Evolutionary conservation across 2,329 filamentous ascomycete species (phyloP), one percentile per base, ranked within the genome.

Genomic region (Colletotrichum falcatum): DNA sequence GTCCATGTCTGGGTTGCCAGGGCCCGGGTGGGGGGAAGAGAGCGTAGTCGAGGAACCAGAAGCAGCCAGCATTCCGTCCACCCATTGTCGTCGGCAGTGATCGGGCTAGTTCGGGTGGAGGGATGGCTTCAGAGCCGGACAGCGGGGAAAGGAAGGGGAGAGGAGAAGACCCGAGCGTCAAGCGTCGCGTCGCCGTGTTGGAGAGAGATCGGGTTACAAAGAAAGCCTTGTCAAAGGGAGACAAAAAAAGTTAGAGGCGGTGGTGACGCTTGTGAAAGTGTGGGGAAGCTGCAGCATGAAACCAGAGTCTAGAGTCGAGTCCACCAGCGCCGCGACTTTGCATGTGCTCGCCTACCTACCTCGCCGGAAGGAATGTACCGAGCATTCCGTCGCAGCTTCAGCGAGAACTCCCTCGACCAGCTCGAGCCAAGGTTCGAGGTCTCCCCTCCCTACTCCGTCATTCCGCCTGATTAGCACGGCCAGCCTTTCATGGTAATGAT

Each of bases 61-160:
- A 69, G 37, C 55, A 66, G 54, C 66, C 23, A 61, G 54, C 42
- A 49, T 49, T 20, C 42, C 42, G 42, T 46, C 42, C 68, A 64
- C 60, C 55, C 62, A 30, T 58, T 35, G 59, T 80, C 79, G 59
- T 80, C 79, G 79, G 79, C 76, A 79, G 72, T 75, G 74, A 76
- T 76, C 78, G 78, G 78, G 75, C 75, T 78, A 65, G 74, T 77
- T 81, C 79, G 79, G 78, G 73, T 76, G 75, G 75, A 79, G 59
- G 76, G 78, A 79, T 65, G 70, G 65, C 66, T 63, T 39, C 37
- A 72, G 49, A 70, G 61, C 66, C 66, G 70, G 66, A 49, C 66
- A n/a, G 66, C 66, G 65, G 71, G 72, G 60, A 73, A 51, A 55
- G 59, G 55, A 51, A 16, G 61, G 39, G 39, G 39, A 44, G 16